Percentiles rank a stretch among this genome's conserved stretches.
Evolutionary conservation across 331 rosid genomes (phyloP).

Genomic region (Erythrophleum ivorense): DNA sequence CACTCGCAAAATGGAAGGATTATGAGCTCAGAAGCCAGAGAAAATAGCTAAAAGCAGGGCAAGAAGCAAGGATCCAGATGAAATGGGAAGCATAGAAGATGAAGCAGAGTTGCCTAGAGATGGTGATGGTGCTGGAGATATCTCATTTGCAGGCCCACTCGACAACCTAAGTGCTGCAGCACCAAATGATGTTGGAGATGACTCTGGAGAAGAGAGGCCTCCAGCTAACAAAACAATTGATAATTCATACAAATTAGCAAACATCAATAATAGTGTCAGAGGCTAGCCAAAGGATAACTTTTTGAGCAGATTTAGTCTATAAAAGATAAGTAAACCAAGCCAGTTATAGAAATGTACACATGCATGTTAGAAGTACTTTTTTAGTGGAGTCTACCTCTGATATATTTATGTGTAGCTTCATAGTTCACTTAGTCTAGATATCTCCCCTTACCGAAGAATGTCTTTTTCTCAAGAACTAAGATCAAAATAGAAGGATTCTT

Average conservation of each 20-base stretch:
- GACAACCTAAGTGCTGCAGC: neutral
- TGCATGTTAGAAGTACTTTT: neutral
- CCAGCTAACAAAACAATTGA: neutral
- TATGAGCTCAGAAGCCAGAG: neutral
- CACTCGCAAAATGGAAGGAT: neutral
- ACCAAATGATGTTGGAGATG: neutral
- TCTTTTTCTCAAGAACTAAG: neutral
- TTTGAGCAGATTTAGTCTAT: too few species aligned
- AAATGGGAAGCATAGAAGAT: neutral
- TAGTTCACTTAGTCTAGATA: too few species aligned
- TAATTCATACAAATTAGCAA: neutral
- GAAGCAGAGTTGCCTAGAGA: neutral
- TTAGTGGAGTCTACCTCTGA: neutral
- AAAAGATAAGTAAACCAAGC: neutral
- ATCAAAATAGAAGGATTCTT: neutral
- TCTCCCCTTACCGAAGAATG: neutral
- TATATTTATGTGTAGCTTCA: too few species aligned
- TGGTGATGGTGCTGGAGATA: neutral
- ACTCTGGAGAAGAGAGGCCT: neutral
- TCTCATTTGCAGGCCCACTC: neutral
- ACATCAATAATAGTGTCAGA: neutral
- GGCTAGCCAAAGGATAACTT: neutral
- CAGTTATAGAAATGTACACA: neutral
- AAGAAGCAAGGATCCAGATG: slow-evolving; percentile 1
- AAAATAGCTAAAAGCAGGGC: neutral